These are phyloP conservation scores for Rhinocladiella similis DNA, from an alignment of 2,329 filamentous ascomycete species.

Conservation along the genomic window DNA sequence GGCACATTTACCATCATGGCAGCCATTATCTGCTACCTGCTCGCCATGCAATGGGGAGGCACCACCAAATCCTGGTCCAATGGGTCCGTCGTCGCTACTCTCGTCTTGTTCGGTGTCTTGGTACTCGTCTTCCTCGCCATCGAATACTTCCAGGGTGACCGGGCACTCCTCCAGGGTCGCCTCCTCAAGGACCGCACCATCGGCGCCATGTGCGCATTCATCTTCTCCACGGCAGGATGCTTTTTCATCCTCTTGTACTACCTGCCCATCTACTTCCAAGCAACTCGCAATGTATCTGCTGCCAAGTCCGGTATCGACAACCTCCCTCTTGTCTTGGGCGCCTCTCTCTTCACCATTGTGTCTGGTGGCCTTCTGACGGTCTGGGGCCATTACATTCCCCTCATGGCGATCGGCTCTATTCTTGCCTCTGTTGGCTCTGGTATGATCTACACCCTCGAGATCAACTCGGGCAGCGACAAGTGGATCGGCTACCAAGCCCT, in stretches of 20 bases:
- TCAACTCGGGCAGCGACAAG: conserved; percentile 29
- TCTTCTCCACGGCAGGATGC: conserved; percentile 38
- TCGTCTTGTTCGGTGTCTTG: conserved; percentile 47
- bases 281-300: conserved; percentile 37
- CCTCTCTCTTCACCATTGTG: conserved; percentile 35
- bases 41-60: conserved; percentile 51
- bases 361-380: conserved; percentile 36
- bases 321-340: conserved; percentile 43
- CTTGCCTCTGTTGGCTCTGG: conserved; percentile 34
- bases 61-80: conserved; percentile 38
- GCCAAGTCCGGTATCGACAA: conserved; percentile 43
- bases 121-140: conserved; percentile 36
- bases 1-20: conserved; percentile 45
- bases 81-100: conserved; percentile 45
- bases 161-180: conserved; percentile 40
- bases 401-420: conserved; percentile 31
- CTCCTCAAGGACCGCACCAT: conserved; percentile 42
- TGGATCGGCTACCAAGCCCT: conserved; percentile 43
- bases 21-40: conserved; percentile 41
- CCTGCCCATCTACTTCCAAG: conserved; percentile 53
- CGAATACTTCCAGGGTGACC: conserved; percentile 41
- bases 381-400: conserved; percentile 31
- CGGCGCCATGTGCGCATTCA: conserved; percentile 36
- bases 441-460: conserved; percentile 37
- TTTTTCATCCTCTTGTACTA: conserved; percentile 46